These are phyloP conservation scores for Xylariomycetidae sp. DNA, from an alignment of 2,329 filamentous ascomycete species.

Conservation along the genomic window DNA sequence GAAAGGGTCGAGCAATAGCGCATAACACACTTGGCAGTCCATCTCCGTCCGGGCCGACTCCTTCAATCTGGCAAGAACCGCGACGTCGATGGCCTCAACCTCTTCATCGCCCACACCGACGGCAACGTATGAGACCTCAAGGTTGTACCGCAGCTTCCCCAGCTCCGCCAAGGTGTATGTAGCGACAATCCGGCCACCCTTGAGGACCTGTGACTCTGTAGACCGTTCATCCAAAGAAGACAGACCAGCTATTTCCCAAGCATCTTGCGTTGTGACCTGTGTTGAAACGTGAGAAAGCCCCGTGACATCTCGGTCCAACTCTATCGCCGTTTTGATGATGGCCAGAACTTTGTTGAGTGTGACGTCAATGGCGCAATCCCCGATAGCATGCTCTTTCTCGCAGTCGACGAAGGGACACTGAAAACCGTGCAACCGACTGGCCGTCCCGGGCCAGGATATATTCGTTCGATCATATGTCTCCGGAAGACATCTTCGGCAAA, in stretches of 20 bases:
- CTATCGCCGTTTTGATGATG: constrained; percentile 51
- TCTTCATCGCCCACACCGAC: constrained; percentile 23
- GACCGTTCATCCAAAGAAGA: constrained; percentile 33
- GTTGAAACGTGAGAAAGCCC: constrained; percentile 34
- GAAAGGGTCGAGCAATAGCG: constrained; percentile 72
- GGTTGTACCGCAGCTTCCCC: constrained; percentile 29
- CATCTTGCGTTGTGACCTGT: constrained; percentile 32
- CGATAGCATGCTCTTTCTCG: constrained; percentile 65
- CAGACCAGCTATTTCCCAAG: constrained; percentile 37
- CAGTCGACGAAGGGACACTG: constrained; percentile 68
- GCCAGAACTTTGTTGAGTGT: constrained; percentile 68
- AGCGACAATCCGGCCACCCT: constrained; percentile 58
- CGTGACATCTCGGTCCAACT: constrained; percentile 29
- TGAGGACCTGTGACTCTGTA: constrained; percentile 32
- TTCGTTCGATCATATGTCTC: constrained; percentile 58
- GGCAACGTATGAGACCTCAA: constrained; percentile 24
- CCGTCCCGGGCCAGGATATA: constrained; percentile 71
- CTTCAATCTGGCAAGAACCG: constrained; percentile 53
- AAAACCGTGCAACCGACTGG: constrained; percentile 65
- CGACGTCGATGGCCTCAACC: constrained; percentile 36
- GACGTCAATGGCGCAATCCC: constrained; percentile 74
- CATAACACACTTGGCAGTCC: constrained; percentile 87
- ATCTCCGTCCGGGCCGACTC: constrained; percentile 63
- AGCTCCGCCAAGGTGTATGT: constrained; percentile 58
- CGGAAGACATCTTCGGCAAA: constrained; percentile 75